These are phyloP conservation scores for Alternaria alternata DNA, from an alignment of 2,329 filamentous ascomycete species.

Conservation along the genomic window DNA sequence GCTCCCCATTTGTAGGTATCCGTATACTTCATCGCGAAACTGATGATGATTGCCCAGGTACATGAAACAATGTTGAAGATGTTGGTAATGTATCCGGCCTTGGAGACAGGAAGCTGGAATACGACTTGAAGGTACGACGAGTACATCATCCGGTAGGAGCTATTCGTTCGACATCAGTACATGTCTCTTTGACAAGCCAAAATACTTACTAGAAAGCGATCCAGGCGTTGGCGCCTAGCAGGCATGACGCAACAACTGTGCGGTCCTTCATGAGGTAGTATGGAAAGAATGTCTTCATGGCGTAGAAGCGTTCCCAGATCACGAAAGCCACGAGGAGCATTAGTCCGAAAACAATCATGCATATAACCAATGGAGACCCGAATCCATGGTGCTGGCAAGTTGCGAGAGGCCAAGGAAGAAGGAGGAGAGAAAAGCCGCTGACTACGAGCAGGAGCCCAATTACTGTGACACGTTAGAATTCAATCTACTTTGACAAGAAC, in stretches of 20 bases:
- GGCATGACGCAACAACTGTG: slow-evolving; percentile 60
- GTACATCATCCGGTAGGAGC: slow-evolving; percentile 44
- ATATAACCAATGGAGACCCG: slow-evolving; percentile 46
- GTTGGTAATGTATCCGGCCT: slow-evolving; percentile 31
- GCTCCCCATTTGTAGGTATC: slow-evolving; percentile 37
- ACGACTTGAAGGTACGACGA: slow-evolving; percentile 52
- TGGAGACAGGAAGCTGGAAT: slow-evolving; percentile 24
- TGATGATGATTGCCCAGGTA: slow-evolving; percentile 27
- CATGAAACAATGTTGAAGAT: slow-evolving; percentile 35
- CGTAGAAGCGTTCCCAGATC: slow-evolving; percentile 50
- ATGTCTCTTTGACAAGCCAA: neutral
- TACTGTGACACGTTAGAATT: slow-evolving; percentile 33
- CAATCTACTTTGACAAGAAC: neutral
- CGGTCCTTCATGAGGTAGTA: slow-evolving; percentile 57
- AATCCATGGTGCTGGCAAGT: slow-evolving; percentile 38
- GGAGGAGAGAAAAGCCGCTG: slow-evolving; percentile 67
- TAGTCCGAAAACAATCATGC: slow-evolving; percentile 48
- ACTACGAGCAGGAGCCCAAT: slow-evolving; percentile 69
- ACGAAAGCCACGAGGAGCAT: slow-evolving; percentile 44
- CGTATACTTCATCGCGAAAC: slow-evolving; percentile 28
- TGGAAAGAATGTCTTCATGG: slow-evolving; percentile 52
- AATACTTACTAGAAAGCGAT: slow-evolving; percentile 34
- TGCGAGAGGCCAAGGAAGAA: slow-evolving; percentile 71
- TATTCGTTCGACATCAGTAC: slow-evolving; percentile 1
- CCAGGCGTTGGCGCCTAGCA: slow-evolving; percentile 39